Evolutionary conservation across 2,329 filamentous ascomycete genomes (phyloP), one percentile per base, ranked within the genome.

Genomic region (Fusarium sp.): DNA sequence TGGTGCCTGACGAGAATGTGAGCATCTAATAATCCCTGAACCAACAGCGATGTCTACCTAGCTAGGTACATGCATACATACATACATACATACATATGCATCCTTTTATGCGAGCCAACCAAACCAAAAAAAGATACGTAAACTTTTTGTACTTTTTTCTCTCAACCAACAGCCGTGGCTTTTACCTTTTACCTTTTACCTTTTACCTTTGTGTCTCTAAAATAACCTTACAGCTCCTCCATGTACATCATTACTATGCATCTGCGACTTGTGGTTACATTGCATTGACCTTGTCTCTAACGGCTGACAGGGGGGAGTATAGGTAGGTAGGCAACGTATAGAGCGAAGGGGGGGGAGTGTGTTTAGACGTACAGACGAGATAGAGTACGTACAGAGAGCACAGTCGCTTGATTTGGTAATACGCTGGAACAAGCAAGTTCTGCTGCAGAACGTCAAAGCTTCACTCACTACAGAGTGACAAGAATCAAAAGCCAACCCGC

Each of bases 211-310:
- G 21, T 27, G 14, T 9, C 44, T 9, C 32, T 17, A 39, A 54
- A 53, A 36, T 54, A 49, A 43, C 41, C 48, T 48, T 33, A 38
- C 45, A 52, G 43, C 19, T n/a, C 19, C 9, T 47, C 39, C 37
- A 58, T 58, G 55, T 58, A 46, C 41, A 58, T 53, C 36, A 58
- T 59, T 43, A 43, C 33, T 25, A 31, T 46, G 39, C 41, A 63
- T 47, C 45, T 63, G 49, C 49, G 25, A 46, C 43, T 42, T 54
- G 37, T 60, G 54, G 60, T 61, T 63, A 64, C 61, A 63, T 38
- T 63, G 46, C 60, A 64, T 45, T 38, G 51, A 43, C 57, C 27
- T 46, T 21, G 53, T 35, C 10, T 37, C 33, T 31, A 54, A 29
- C 31, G 35, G 41, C 11, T 21, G 41, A 42, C 8, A n/a, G 11